phyloP scores from a whole-genome alignment of 2,329 filamentous ascomycete species.

The Aspergillus carbonarius region DNA sequence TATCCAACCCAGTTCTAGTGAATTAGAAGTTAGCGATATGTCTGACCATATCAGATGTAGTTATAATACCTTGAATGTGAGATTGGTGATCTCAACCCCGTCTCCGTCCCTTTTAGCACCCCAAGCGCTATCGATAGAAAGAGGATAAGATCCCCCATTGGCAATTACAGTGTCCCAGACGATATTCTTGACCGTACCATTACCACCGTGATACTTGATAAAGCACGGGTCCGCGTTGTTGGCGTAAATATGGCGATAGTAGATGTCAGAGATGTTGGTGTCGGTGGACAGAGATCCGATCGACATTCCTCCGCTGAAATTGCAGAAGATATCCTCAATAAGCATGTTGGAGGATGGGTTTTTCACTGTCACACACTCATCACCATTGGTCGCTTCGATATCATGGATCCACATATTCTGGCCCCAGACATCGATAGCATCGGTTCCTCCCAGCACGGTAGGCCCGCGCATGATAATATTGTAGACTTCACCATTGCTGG shows the following conservation, averaged over 20 bases:
- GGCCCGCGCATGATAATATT: constrained; percentile 56
- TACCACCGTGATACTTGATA: neutral
- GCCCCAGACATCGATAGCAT: constrained; percentile 25
- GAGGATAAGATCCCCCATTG: neutral
- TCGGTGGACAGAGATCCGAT: neutral
- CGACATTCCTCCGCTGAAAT: neutral
- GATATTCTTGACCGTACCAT: neutral
- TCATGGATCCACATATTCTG: constrained; percentile 23
- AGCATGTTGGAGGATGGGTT: neutral
- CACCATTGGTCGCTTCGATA: constrained; percentile 21
- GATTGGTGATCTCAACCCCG: neutral
- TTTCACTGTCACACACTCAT: constrained; percentile 16
- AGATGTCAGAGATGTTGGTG: neutral
- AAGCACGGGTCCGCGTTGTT: neutral
- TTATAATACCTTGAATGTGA: neutral
- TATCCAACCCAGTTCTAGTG: neutral
- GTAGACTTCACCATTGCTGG: constrained; percentile 53
- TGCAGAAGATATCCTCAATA: neutral
- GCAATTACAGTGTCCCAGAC: neutral
- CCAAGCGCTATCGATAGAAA: neutral
- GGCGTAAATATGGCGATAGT: neutral
- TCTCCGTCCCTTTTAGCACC: neutral
- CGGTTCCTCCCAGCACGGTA: constrained; percentile 48
- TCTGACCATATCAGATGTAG: too few relatives aligned
- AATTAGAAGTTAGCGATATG: too few relatives aligned